Conservation (phyloP, 2,329 filamentous ascomycete genomes). For the Sporothrix dimorphospora region DNA sequence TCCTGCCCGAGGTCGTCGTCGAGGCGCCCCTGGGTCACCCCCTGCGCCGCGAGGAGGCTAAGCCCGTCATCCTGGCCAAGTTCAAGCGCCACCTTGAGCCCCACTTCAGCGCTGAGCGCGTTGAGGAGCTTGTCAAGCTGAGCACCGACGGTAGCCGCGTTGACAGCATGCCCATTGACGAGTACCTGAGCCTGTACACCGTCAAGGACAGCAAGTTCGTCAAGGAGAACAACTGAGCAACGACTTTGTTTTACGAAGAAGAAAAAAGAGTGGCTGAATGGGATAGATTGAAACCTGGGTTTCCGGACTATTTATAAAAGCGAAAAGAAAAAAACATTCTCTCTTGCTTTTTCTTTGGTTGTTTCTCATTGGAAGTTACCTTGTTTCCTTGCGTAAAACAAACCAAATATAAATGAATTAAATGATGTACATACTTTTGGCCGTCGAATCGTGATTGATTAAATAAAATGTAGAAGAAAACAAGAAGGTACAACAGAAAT, state of each 20-base stretch:
- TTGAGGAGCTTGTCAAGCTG: slow-evolving; percentile 81
- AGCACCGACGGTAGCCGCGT: slow-evolving; percentile 75
- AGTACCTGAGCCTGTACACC: slow-evolving; percentile 86
- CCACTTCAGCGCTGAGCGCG: slow-evolving; percentile 76
- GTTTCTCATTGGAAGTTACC: neutral
- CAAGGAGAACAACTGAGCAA: slow-evolving; percentile 34
- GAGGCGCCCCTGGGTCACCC: slow-evolving; percentile 95
- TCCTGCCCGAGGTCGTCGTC: slow-evolving; percentile 86
- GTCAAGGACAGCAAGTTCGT: slow-evolving; percentile 64
- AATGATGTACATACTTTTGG: neutral
- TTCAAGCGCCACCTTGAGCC: slow-evolving; percentile 89
- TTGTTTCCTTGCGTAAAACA: neutral
- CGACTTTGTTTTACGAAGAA: neutral
- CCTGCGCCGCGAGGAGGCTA: slow-evolving; percentile 89
- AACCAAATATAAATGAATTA: slow-evolving; percentile 3
- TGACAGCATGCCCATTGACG: slow-evolving; percentile 81
- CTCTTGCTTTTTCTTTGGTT: neutral
- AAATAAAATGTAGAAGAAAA: neutral
- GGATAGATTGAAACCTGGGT: neutral
- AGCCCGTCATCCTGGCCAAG: slow-evolving; percentile 94
- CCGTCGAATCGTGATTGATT: slow-evolving; percentile 20
- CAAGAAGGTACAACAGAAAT: neutral
- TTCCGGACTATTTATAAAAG: slow-evolving; percentile 18
- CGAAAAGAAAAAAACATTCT: slow-evolving; percentile 17
- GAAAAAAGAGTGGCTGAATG: neutral